phyloP scores from a whole-genome alignment of 2,329 filamentous ascomycete genomes.

The Blastomyces silverae region DNA sequence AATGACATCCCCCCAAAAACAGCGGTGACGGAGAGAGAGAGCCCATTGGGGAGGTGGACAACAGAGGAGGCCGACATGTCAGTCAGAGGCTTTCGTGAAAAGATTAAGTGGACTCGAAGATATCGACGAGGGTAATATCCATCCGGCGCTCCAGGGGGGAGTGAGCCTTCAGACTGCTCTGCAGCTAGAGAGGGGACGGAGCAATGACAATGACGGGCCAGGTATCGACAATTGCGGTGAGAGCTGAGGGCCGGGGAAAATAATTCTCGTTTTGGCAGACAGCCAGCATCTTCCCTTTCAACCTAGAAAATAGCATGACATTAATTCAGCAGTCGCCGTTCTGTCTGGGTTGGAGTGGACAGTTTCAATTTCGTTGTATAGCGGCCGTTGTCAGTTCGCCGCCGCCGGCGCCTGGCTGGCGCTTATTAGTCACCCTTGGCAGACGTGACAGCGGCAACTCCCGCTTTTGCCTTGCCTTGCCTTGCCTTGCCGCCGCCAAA shows the following conservation, averaged over 20 bases:
- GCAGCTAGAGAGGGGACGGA: background rate
- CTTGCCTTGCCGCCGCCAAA: too few relatives aligned
- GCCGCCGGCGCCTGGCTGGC: too few relatives aligned
- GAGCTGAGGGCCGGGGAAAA: conserved; percentile 53
- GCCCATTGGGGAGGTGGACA: conserved; percentile 73
- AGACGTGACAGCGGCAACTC: too few relatives aligned
- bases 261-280: conserved; percentile 33
- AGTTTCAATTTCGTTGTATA: background rate
- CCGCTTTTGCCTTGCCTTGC: too few relatives aligned
- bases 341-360: conserved; percentile 34
- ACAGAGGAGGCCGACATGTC: conserved; percentile 1
- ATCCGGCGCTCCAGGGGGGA: background rate
- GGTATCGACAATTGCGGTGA: background rate
- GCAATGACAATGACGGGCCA: background rate
- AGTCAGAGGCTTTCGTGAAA: background rate
- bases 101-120: background rate
- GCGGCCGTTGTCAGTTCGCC: too few relatives aligned
- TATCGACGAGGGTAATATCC: background rate
- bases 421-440: too few relatives aligned
- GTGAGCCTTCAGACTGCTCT: background rate
- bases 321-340: conserved; percentile 64
- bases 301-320: conserved; percentile 70
- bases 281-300: background rate
- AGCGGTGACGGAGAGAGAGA: conserved; percentile 70
- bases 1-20: conserved; percentile 91